Evolutionary conservation across 176 grass and related monocot genomes (phyloP).

Genomic region (Zizania latifolia): DNA sequence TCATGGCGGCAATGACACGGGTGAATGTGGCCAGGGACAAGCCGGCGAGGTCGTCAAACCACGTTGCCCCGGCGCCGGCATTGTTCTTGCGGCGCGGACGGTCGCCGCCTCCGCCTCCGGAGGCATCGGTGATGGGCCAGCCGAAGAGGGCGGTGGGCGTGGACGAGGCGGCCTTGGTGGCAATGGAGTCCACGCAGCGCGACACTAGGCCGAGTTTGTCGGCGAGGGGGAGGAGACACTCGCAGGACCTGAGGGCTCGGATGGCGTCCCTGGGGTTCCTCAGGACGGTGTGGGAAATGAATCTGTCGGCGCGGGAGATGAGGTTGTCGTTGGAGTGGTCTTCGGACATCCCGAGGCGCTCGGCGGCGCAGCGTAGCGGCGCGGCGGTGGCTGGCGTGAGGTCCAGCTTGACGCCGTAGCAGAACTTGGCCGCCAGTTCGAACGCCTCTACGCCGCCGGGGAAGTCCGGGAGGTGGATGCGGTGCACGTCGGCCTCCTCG

Average conservation of each 20-base stretch:
- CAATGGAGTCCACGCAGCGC: slow-evolving; percentile 72
- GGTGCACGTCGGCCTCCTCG: slow-evolving; percentile 62
- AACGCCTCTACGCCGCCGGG: slow-evolving; percentile 75
- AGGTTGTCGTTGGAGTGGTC: slow-evolving; percentile 87
- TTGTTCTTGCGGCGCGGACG: slow-evolving; percentile 39
- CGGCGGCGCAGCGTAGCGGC: slow-evolving; percentile 76
- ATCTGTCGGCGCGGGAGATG: slow-evolving; percentile 64
- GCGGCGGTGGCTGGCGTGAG: slow-evolving; percentile 63
- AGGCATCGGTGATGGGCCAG: slow-evolving; percentile 64
- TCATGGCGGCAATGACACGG: slow-evolving; percentile 82
- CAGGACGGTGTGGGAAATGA: slow-evolving; percentile 60
- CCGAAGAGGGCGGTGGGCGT: slow-evolving; percentile 74
- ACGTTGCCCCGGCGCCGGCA: slow-evolving; percentile 25
- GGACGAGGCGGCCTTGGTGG: slow-evolving; percentile 55
- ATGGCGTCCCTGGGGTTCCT: slow-evolving; percentile 71
- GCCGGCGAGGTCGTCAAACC: slow-evolving; percentile 80
- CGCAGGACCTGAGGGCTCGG: slow-evolving; percentile 76
- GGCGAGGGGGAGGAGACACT: slow-evolving; percentile 57
- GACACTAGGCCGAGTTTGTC: slow-evolving; percentile 65
- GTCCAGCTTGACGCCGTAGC: slow-evolving; percentile 94
- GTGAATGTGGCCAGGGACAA: slow-evolving; percentile 65
- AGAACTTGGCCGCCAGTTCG: slow-evolving; percentile 93
- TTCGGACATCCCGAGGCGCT: slow-evolving; percentile 79
- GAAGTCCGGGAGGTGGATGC: slow-evolving; percentile 72
- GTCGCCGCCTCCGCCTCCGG: slow-evolving; percentile 13